Evolutionary conservation across 2,329 filamentous ascomycete genomes (phyloP).

Genomic region (Diaporthe sp.): DNA sequence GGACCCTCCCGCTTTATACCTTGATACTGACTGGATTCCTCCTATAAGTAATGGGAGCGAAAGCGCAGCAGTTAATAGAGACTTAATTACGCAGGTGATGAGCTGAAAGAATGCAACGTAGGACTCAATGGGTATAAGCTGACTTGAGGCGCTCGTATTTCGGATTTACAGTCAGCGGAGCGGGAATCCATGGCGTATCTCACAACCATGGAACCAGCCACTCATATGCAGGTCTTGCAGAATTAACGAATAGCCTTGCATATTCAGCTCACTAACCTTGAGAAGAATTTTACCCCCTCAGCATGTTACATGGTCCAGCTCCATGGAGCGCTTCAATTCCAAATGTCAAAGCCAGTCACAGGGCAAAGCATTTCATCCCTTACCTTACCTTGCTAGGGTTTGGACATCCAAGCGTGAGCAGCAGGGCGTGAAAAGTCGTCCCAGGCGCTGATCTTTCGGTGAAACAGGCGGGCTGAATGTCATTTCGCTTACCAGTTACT

Average conservation of each 20-base stretch:
- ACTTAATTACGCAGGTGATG: neutral
- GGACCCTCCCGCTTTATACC: neutral
- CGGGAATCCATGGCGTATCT: neutral
- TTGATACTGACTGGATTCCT: neutral
- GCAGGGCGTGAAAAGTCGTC: neutral
- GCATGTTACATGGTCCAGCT: neutral
- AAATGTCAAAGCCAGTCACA: neutral
- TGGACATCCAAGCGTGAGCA: too few species aligned
- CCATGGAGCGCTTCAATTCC: neutral
- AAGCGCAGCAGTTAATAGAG: too few species aligned
- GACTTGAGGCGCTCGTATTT: neutral
- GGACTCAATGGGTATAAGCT: neutral
- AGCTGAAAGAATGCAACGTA: conserved; percentile 11
- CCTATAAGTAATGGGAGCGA: neutral
- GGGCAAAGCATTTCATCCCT: too few species aligned
- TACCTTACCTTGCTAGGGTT: neutral
- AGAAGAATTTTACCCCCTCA: neutral
- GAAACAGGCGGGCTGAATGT: neutral
- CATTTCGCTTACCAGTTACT: neutral
- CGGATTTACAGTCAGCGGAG: neutral
- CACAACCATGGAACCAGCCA: neutral
- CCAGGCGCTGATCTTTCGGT: neutral
- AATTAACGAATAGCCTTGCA: neutral
- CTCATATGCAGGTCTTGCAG: neutral
- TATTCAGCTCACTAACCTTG: neutral